Base-by-base conservation (phyloP, 2,329 filamentous ascomycete genomes). In the Aureobasidium subglaciale region DNA sequence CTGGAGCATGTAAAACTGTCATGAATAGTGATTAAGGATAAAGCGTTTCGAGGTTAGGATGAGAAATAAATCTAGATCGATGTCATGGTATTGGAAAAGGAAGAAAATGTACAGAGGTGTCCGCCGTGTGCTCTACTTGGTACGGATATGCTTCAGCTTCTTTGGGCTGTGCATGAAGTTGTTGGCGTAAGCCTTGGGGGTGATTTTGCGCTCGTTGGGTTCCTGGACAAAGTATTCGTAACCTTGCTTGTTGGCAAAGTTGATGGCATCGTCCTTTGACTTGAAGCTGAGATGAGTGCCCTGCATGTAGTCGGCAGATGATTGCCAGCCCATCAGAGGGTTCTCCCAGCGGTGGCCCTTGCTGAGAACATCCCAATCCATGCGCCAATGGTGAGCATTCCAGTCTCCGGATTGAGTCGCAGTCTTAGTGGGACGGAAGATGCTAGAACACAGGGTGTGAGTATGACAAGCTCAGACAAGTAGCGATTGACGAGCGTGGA, bases 181-280 rank as follows among this genome's bases (percentile, higher is more conserved):
- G 74, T 95, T 95, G 59, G 93, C 92, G 71, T 99, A 99, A 10
- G 89, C 87, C 83, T 99, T 99, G 59, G 90, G 88, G 15, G 84
- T 77, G 65, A 96, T 86, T 68, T 86, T 87, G 68, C 93, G 84
- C 73, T 84, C 83, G 68, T 96, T 95, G 32, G 93, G 92, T 75
- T 97, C 93, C 78, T 97, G 93, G 22, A 99, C 91, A 71, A 93
- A 97, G 74, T 96, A 99, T 71, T 99, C 92, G 70, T 99, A 99
- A 32, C 95, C 93, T 73, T 99, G 93, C 81, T 97, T 99, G 77
- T 97, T 88, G 22, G 95, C 93, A 68, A 99, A 99, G 58, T 80
- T 77, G 66, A 99, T 92, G 62, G 93, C 93, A 64, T 96, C 92
- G 70, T 97, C 90, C 79, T 96, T 97, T 65, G 78, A 81, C 73